A percentile compares a stretch with the other conserved stretches of the same genome.
phyloP scores from a whole-genome alignment of 192 early-diverging fungal genomes.

The Coemansia sp. region DNA sequence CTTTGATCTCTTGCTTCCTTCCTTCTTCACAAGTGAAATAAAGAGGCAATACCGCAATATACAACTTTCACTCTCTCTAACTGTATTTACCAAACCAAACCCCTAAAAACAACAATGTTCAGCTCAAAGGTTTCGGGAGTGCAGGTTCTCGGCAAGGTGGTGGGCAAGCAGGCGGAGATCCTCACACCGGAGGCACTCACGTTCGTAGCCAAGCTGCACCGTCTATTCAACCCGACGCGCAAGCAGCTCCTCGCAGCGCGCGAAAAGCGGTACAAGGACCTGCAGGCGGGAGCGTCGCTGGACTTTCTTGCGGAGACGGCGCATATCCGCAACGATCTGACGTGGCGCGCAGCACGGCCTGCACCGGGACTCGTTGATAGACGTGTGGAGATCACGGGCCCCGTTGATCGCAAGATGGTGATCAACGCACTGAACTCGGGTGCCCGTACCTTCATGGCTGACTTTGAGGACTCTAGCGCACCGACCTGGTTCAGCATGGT shows the following conservation, averaged over 20 bases:
- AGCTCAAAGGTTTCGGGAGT: constrained; percentile 68
- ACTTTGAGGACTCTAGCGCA: constrained; percentile 98
- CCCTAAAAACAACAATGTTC: constrained; percentile 30
- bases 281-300: constrained; percentile 81
- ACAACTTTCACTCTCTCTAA: not conserved
- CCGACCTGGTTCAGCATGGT: constrained; percentile 96
- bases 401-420: constrained; percentile 99
- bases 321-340: constrained; percentile 84
- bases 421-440: constrained; percentile 98
- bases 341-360: constrained; percentile 86
- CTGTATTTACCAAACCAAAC: constrained; percentile 3
- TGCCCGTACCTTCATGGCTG: constrained; percentile 95
- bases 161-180: constrained; percentile 68
- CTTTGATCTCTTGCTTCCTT: not conserved
- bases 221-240: constrained; percentile 87
- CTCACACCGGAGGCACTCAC: constrained; percentile 78
- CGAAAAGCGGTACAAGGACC: constrained; percentile 70
- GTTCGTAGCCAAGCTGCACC: constrained; percentile 89
- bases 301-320: constrained; percentile 93
- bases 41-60: not conserved
- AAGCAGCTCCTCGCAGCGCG: constrained; percentile 83
- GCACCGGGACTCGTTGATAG: constrained; percentile 89
- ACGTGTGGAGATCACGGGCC: constrained; percentile 96
- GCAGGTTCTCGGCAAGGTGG: constrained; percentile 68
- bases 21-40: not conserved